Base-by-base conservation (phyloP, 2,329 filamentous ascomycete genomes). In the Volutella citrinella region DNA sequence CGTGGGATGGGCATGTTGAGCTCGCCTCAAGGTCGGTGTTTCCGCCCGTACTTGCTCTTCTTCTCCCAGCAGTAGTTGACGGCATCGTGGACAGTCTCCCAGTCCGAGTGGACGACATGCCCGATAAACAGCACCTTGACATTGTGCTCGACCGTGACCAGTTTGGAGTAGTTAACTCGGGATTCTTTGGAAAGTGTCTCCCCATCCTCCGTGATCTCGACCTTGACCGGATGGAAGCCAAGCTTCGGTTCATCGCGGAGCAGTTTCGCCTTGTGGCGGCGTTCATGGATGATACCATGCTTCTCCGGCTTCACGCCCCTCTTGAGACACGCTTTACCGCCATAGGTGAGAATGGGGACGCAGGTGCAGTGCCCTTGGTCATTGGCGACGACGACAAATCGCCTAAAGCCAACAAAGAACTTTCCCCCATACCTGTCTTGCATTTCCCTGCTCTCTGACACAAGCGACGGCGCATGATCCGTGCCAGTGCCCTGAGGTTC, bases 311-410 rank as follows among this genome's bases (percentile, higher is more conserved):
- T 74, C 10, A 73, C 64, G 4, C 74, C 74, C n/a, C 37, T 57
- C 51, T 79, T 80, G 12, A 51, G 65, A 47, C 74, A 79, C 2
- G 55, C 76, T 39, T 68, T 64, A 15, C 61, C 60, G n/a, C 67
- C 65, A 40, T 79, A 79, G 1, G 75, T 78, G 15, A 72, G 56
- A 31, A 80, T 77, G 2, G 74, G 73, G 74, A 79, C 70, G 61
- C 74, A 78, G 16, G 65, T 69, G 41, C 69, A 74, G 41, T 77
- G 70, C 4, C 75, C 75, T 13, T 65, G 60, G 17, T 72, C 67
- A 30, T 67, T 73, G 2, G 60, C 65, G 12, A 77, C 61, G 5
- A 79, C 67, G 24, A 80, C 69, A 35, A 78, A 79, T 5, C 74
- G 69, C 5, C 74, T 66, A 34, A 74, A 68, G 2, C 71, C 70